These are phyloP conservation scores for Chlamydomonas schloesseri DNA, from an alignment of 139 green algal genomes.

Conservation along the genomic window DNA sequence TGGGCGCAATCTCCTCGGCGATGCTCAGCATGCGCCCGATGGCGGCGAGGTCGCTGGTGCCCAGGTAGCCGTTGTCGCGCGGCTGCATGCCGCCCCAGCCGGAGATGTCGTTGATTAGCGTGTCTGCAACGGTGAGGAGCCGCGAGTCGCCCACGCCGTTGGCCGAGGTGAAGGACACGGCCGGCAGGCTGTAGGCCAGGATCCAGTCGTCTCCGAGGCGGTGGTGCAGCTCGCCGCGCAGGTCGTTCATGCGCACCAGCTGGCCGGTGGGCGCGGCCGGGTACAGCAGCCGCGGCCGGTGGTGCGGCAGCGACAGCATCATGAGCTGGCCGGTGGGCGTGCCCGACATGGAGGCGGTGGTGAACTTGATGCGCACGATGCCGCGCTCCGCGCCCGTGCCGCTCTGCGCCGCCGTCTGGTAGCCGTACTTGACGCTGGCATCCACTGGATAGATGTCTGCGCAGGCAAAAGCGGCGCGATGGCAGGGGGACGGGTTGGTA, in stretches of 20 bases:
- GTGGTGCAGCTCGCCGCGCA: slow-evolving; percentile 10
- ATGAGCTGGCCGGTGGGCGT: slow-evolving; percentile 11
- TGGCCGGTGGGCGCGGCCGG: neutral
- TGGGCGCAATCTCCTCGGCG: slow-evolving; percentile 46
- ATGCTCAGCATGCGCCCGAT: slow-evolving; percentile 51
- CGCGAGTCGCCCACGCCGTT: neutral
- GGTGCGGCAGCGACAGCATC: slow-evolving; percentile 51
- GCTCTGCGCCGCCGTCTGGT: neutral
- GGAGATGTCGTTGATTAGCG: neutral
- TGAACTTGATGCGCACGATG: slow-evolving; percentile 14
- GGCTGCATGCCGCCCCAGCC: neutral
- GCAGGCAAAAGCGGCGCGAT: too few relatives aligned
- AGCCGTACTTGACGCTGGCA: slow-evolving; percentile 16
- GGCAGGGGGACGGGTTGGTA: too few relatives aligned
- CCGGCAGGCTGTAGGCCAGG: neutral
- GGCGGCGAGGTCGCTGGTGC: slow-evolving; percentile 38
- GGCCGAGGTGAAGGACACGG: neutral
- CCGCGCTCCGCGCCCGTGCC: neutral
- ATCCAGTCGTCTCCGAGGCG: neutral
- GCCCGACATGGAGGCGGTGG: slow-evolving; percentile 28
- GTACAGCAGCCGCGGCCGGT: slow-evolving; percentile 27
- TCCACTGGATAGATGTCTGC: slow-evolving; percentile 34
- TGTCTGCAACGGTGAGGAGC: neutral
- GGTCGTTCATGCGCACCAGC: neutral
- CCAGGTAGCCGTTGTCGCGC: slow-evolving; percentile 48